Conservation (phyloP, 2,329 filamentous ascomycete genomes). For the Capronia epimyces region DNA sequence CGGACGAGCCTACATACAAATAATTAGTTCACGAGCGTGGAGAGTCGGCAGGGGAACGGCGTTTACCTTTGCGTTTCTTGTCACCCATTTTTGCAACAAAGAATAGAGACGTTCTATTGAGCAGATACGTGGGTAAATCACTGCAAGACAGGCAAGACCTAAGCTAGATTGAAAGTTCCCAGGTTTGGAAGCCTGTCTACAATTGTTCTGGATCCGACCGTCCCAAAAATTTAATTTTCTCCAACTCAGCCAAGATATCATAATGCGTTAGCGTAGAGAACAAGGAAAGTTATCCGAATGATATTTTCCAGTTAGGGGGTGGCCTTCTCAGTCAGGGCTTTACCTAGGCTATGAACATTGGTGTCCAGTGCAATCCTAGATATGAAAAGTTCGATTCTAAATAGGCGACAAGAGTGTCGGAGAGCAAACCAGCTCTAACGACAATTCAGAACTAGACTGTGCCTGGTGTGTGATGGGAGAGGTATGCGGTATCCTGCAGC, state of each 20-base stretch:
- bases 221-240: slow-evolving; percentile 5
- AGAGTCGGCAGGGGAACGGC: not conserved
- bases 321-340: too few species aligned
- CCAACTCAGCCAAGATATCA: not conserved
- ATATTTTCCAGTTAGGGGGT: too few species aligned
- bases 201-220: not conserved
- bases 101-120: not conserved
- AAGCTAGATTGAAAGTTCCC: not conserved
- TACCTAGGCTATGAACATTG: too few species aligned
- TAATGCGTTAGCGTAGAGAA: not conserved
- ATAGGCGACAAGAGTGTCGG: too few species aligned
- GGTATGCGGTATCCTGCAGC: too few species aligned
- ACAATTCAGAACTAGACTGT: too few species aligned
- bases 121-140: not conserved
- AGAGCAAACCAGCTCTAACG: too few species aligned
- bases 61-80: slow-evolving; percentile 28
- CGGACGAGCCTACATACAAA: slow-evolving; percentile 13
- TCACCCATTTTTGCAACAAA: slow-evolving; percentile 23
- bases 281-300: too few species aligned
- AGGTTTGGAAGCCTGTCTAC: not conserved
- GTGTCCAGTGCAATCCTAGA: too few species aligned
- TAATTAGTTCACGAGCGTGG: slow-evolving; percentile 1
- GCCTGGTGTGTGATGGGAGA: too few species aligned
- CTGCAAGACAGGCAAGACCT: not conserved
- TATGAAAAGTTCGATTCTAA: too few species aligned